Base-by-base conservation (phyloP, 1,284 basidiomycete genomes). In the Apiotrichum akiyoshidainum region DNA sequence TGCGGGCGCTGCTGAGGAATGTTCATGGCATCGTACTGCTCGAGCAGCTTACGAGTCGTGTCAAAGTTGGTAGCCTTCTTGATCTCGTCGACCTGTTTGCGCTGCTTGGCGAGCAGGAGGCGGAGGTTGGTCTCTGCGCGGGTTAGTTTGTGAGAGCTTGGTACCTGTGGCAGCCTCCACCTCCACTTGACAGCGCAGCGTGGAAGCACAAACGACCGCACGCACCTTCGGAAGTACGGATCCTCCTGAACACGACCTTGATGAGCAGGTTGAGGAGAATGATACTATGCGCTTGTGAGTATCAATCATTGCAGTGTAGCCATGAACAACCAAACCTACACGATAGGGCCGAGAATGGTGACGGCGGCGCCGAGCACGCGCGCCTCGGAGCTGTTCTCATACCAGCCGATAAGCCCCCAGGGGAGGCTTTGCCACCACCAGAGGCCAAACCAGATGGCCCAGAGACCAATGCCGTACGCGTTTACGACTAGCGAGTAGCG, bases 1-100 rank as follows among this genome's bases (percentile, higher is more conserved):
- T 37, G 35, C 34, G 21, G 48, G 17, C 17, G 34, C 35, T 50
- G 48, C 11, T 34, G 48, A 5, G 11, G 13, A 5, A 40, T 16
- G 35, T 50, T 40, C 76, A 78, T 50, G 76, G 64, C 88, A 64
- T 96, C 95, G 71, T 98, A 98, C 59, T 87, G 86, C 73, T 97
- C 92, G 16, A 99, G 82, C 49, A 99, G 83, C 68, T 87, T 89
- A 53, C 90, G 86, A 17, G 93, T 95, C 31, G 86, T 86, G 74
- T 99, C 92, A 77, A 90, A 99, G 69, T 95, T 94, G 0, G 93
- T 97, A 69, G 91, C 92, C 79, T 92, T 90, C 82, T 99, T 99
- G 68, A 99, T 90, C 71, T 97, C 94, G 66, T 96, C 94, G 34
- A 99, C 84, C 73, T 92, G 94, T 42, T 84, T 84, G 40, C 89